Evolutionary conservation across 352 stramenopile species (phyloP), one percentile per base, ranked within the genome.

Genomic region (Phytophthora palmivora): DNA sequence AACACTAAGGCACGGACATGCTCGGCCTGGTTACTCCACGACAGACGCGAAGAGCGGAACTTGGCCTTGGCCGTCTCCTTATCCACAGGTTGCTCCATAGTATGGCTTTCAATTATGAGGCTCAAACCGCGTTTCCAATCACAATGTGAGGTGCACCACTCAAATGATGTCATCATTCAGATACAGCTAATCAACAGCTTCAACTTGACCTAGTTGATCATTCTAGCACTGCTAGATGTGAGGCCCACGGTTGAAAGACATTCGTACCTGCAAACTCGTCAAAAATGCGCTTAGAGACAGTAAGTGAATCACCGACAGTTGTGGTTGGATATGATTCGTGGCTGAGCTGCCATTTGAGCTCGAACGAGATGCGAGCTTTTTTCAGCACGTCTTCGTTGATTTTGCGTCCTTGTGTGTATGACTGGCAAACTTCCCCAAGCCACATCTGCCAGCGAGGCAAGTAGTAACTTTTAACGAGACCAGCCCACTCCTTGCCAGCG

Each of bases 1-100:
- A 16, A 37, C 9, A 28, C 16, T 41, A 58, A 21, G n/a, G 24
- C 24, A 79, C 78, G 48, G 50, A 92, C 82, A 42, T 94, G 83
- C 57, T 92, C 83, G 3, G 85, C 85, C 61, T 92, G 85, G 68
- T 92, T 94, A 61, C 83, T 92, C 85, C 85, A 92, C 33, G 79
- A 84, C 65, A 94, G 76, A 30, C 85, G 82, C 67, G 82, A 92
- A 34, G 79, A 85, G 64, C 85, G 85, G 61, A 88, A 90, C 21
- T 72, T 62, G 50, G 84, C 74, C 74, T 92, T 92, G 16, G 78
- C 79, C 22, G 74, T 88, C 70, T 92, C 83, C 64, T 89, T 88
- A 49, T 88, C 79, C 60, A 88, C 76, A 21, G 73, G 50, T 47
- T 84, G 59, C 68, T 89, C 82, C 68, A 73, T 73, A 14, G 18